phyloP scores from a whole-genome alignment of 139 green algal genomes.

The Haematococcus sp. region DNA sequence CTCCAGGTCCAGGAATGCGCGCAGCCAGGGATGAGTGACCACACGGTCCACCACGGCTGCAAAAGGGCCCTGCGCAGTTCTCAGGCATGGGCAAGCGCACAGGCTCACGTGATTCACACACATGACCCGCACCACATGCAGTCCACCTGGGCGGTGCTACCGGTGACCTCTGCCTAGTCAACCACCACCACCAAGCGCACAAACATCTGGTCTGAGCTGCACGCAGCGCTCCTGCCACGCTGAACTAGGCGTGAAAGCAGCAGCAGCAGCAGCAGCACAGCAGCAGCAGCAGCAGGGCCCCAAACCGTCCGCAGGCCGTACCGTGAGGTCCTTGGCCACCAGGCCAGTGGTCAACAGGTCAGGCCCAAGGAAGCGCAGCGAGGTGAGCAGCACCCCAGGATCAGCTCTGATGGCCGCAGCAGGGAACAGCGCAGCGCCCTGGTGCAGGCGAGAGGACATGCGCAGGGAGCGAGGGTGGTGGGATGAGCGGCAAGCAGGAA shows the following conservation, averaged over 20 bases:
- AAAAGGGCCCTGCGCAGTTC: conserved; percentile 55
- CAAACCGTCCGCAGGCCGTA: conserved; percentile 6
- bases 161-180: too few relatives aligned
- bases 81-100: not conserved
- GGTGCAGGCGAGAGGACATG: conserved; percentile 13
- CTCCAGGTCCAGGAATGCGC: conserved; percentile 76
- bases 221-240: not conserved
- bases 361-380: conserved; percentile 52
- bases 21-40: conserved; percentile 67
- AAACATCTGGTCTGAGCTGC: not conserved
- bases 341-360: conserved; percentile 38
- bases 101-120: not conserved
- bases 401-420: conserved; percentile 64
- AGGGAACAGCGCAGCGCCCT: conserved; percentile 65
- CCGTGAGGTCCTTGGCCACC: conserved; percentile 53
- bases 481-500: not conserved
- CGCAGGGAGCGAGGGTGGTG: not conserved
- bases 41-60: conserved; percentile 52
- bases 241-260: not conserved
- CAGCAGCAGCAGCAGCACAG: too few relatives aligned
- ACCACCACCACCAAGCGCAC: not conserved
- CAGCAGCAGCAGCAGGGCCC: too few relatives aligned
- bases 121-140: not conserved
- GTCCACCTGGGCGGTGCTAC: too few relatives aligned
- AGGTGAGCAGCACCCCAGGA: conserved; percentile 46